phyloP scores from a whole-genome alignment of 78 protist genomes.

The Salpingoeca rosetta region DNA sequence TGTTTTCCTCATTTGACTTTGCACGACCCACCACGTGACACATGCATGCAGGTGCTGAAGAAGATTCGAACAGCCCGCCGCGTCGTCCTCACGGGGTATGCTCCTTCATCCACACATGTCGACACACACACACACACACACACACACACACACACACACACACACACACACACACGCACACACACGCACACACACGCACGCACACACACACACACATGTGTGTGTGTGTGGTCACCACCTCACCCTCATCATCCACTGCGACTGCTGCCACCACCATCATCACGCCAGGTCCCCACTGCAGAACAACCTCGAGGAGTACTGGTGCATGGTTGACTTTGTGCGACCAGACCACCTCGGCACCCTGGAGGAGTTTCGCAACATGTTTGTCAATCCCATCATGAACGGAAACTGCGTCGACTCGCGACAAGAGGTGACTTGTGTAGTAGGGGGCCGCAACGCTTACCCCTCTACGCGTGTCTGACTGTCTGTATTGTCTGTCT shows the following conservation, averaged over 20 bases:
- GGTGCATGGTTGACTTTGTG: slow-evolving; percentile 61
- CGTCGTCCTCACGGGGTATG: slow-evolving; percentile 68
- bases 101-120: too few relatives aligned
- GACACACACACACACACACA: too few relatives aligned
- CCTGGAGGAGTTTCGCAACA: slow-evolving; percentile 20
- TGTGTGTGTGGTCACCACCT: too few relatives aligned
- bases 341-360: slow-evolving; percentile 30
- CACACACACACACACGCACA: too few relatives aligned
- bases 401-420: slow-evolving; percentile 9
- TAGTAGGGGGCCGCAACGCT: background rate
- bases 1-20: too few relatives aligned
- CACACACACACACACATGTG: too few relatives aligned
- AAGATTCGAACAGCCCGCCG: background rate
- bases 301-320: slow-evolving; percentile 73
- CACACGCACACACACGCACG: too few relatives aligned
- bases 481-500: too few relatives aligned
- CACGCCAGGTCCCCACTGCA: slow-evolving; percentile 67
- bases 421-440: background rate
- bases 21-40: too few relatives aligned
- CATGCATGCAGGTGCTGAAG: background rate
- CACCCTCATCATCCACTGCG: too few relatives aligned
- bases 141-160: too few relatives aligned
- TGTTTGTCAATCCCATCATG: slow-evolving; percentile 44
- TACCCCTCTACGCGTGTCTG: background rate
- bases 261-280: too few relatives aligned